Percentiles rank a stretch among this genome's conserved stretches.
These are phyloP conservation scores for Populus hybrid DNA, from an alignment of 441 rosid genomes.

Conservation along the genomic window DNA sequence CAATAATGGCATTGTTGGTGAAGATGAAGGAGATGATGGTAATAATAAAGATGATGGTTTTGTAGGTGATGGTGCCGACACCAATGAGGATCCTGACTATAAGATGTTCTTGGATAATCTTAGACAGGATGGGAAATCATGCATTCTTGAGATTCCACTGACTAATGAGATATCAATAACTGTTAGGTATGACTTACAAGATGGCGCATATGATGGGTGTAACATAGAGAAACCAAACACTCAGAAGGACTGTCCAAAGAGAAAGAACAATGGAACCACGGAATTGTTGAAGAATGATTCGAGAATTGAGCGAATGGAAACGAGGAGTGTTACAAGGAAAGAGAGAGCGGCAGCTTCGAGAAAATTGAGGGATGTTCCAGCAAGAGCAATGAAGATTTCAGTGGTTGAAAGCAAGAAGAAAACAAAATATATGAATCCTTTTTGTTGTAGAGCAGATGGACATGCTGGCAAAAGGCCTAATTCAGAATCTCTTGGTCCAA, in stretches of 20 bases:
- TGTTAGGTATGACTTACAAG: conserved; percentile 15
- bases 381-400: neutral
- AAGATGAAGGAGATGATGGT: neutral
- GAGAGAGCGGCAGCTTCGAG: neutral
- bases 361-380: neutral
- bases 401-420: neutral
- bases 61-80: neutral
- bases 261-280: neutral
- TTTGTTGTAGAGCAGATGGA: neutral
- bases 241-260: neutral
- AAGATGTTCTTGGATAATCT: conserved; percentile 29
- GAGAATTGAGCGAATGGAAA: neutral
- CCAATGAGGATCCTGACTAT: conserved; percentile 26
- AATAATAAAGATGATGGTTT: neutral
- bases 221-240: conserved; percentile 11
- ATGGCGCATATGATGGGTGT: conserved; percentile 11
- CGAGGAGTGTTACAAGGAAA: neutral
- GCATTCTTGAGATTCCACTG: conserved; percentile 28
- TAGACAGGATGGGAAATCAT: conserved; percentile 20
- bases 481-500: neutral
- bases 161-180: conserved; percentile 8
- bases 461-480: neutral
- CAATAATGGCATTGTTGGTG: neutral
- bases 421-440: neutral
- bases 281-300: neutral